Conservation (phyloP, 306 rosid genomes). For the Hylodesmum podocarpum region DNA sequence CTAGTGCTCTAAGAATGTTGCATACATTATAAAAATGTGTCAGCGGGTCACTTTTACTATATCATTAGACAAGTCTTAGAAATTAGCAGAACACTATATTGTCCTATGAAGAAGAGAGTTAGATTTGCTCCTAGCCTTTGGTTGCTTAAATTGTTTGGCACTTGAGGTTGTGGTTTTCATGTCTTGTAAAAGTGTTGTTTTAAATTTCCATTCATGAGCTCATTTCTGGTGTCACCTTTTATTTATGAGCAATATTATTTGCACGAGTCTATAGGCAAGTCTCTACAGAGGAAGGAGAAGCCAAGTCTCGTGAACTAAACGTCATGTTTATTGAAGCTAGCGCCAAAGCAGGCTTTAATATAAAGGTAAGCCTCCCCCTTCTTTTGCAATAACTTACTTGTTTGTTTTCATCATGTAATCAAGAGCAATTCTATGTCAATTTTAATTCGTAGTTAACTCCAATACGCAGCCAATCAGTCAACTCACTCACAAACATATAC, state of each 20-base stretch:
- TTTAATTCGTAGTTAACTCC: no score
- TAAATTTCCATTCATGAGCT: not conserved
- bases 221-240: conserved; percentile 1
- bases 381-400: not conserved
- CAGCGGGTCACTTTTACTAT: not conserved
- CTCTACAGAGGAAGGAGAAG: conserved; percentile 52
- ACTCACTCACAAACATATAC: no score
- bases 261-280: conserved; percentile 41
- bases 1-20: not conserved
- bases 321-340: conserved; percentile 51
- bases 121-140: not conserved
- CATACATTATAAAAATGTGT: not conserved
- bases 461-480: no score
- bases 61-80: not conserved
- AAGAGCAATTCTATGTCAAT: not conserved
- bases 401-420: not conserved
- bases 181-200: not conserved
- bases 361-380: conserved; percentile 30
- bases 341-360: conserved; percentile 46
- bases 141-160: not conserved
- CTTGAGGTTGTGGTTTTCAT: not conserved
- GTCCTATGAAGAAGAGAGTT: not conserved
- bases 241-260: conserved; percentile 8
- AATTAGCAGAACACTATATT: not conserved
- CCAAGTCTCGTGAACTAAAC: conserved; percentile 45